Percentiles rank a stretch among this genome's conserved stretches.
These are phyloP conservation scores for Mycena capillaripes DNA, from an alignment of 768 basidiomycete species.

Conservation along the genomic window DNA sequence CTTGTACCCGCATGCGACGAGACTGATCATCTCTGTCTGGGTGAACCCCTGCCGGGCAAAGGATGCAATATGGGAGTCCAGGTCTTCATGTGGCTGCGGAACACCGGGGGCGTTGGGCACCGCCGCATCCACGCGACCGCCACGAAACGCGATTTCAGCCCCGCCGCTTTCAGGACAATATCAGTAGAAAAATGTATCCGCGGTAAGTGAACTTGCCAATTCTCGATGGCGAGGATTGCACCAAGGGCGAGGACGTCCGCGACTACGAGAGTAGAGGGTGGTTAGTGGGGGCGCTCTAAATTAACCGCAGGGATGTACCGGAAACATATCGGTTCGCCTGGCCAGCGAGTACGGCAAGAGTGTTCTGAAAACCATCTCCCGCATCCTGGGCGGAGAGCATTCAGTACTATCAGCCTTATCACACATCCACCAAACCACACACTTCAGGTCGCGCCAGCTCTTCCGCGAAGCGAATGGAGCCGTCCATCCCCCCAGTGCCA, in stretches of 20 bases:
- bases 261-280: not conserved
- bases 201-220: not conserved
- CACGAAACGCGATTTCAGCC: constrained; percentile 27
- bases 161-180: not conserved
- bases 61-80: not conserved
- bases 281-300: not conserved
- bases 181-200: not conserved
- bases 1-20: constrained; percentile 19
- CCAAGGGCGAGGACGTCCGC: constrained; percentile 13
- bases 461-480: constrained; percentile 40
- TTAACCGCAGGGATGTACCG: not conserved
- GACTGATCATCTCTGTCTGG: too few relatives aligned
- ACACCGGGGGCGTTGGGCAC: constrained; percentile 10
- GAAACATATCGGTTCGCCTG: not conserved
- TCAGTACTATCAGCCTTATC: not conserved
- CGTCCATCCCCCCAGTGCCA: constrained; percentile 19
- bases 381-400: not conserved
- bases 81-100: constrained; percentile 17
- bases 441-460: constrained; percentile 17
- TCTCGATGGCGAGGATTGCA: constrained; percentile 10
- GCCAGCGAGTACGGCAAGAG: not conserved
- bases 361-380: constrained; percentile 8
- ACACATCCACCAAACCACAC: too few relatives aligned
- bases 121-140: constrained; percentile 24
- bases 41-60: too few relatives aligned